Percentiles rank a stretch among this genome's conserved stretches.
Evolutionary conservation across 1,139 yeast genomes (phyloP).

Genomic region (Saccharomyces hybrid): DNA sequence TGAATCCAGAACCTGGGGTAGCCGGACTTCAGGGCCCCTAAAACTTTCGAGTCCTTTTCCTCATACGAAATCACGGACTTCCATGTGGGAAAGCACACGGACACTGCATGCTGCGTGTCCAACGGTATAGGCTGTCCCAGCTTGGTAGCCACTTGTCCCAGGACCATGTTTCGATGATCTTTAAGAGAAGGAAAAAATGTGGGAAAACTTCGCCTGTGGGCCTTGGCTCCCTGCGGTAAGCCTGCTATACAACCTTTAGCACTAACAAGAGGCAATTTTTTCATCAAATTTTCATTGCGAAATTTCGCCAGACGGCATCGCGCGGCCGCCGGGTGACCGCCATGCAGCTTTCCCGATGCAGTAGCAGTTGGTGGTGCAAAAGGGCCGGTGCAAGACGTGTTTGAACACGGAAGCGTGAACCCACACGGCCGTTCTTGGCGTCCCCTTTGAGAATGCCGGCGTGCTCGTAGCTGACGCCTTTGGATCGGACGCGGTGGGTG

Average conservation of each 20-base stretch:
- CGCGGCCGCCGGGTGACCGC: neutral
- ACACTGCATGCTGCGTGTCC: constrained; percentile 85
- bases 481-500: neutral
- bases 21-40: constrained; percentile 70
- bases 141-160: constrained; percentile 6
- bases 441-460: neutral
- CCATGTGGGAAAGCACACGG: constrained; percentile 93
- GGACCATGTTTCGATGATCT: neutral
- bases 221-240: neutral
- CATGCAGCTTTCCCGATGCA: neutral
- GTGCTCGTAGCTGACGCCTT: neutral
- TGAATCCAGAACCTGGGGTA: constrained; percentile 88
- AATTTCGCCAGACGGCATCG: neutral
- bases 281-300: neutral
- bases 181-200: neutral
- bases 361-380: neutral
- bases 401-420: neutral
- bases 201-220: neutral
- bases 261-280: neutral
- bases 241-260: neutral
- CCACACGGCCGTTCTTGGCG: neutral
- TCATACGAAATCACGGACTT: constrained; percentile 81
- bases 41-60: constrained; percentile 81
- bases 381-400: neutral
- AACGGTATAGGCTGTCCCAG: constrained; percentile 83